These are phyloP conservation scores for Podaxis sp. DNA, from an alignment of 768 basidiomycete species.

Conservation along the genomic window DNA sequence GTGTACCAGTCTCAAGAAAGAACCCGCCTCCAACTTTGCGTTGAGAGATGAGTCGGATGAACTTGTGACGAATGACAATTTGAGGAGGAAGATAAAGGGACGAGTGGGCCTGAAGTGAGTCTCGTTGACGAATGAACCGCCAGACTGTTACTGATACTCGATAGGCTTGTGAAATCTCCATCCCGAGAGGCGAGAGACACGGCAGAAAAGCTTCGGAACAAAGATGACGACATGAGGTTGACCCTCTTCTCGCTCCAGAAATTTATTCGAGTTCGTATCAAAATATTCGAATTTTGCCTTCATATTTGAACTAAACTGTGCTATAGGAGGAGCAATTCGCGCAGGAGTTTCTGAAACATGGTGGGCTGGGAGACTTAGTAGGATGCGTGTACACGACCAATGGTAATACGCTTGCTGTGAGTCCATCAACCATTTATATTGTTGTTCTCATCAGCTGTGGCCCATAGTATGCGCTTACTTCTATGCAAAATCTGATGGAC, in stretches of 20 bases:
- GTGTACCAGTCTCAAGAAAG: conserved; percentile 75
- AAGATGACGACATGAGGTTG: conserved; percentile 61
- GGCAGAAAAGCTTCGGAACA: conserved; percentile 60
- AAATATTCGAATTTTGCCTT: background rate
- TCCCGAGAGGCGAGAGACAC: conserved; percentile 77
- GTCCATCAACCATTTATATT: conserved; percentile 24
- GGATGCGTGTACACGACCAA: conserved; percentile 61
- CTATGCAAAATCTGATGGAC: conserved; percentile 89
- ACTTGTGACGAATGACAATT: conserved; percentile 83
- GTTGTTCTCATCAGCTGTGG: conserved; percentile 6
- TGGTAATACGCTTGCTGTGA: conserved; percentile 85
- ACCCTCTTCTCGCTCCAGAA: conserved; percentile 79
- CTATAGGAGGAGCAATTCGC: conserved; percentile 81
- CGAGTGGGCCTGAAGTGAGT: conserved; percentile 78
- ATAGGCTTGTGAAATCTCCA: conserved; percentile 78
- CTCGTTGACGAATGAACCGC: background rate
- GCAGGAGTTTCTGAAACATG: conserved; percentile 69
- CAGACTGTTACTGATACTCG: conserved; percentile 7
- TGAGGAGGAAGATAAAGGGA: conserved; percentile 76
- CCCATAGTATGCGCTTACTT: conserved; percentile 74
- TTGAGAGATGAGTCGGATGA: conserved; percentile 82
- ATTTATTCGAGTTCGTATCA: conserved; percentile 59
- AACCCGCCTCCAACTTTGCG: conserved; percentile 69
- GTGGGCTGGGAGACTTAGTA: conserved; percentile 71
- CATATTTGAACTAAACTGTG: conserved; percentile 1